A percentile compares a stretch with the other conserved stretches of the same genome.
These are phyloP conservation scores for Pestalotiopsis fici DNA, from an alignment of 2,329 filamentous ascomycete species.

Conservation along the genomic window DNA sequence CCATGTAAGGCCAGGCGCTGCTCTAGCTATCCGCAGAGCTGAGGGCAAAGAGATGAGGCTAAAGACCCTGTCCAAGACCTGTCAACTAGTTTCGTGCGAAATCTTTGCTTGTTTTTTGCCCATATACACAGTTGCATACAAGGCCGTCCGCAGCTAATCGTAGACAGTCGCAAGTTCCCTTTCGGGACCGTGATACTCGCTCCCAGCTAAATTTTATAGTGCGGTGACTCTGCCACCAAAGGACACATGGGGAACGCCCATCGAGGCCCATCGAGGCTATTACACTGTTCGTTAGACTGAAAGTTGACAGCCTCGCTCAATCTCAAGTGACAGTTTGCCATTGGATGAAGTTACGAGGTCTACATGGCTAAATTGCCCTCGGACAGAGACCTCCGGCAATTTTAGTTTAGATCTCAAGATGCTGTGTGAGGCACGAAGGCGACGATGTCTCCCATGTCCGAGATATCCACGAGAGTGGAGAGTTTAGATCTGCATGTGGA, in stretches of 20 bases:
- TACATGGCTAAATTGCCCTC: not conserved
- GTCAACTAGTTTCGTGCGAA: slow-evolving; percentile 1
- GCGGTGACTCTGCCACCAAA: not conserved
- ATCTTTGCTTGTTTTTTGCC: not conserved
- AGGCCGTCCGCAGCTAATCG: not conserved
- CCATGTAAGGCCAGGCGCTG: not conserved
- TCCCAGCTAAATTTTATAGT: not conserved
- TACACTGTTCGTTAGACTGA: not conserved
- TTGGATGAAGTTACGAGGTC: not conserved
- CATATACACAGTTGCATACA: not conserved
- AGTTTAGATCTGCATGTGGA: not conserved
- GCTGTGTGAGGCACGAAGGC: not conserved
- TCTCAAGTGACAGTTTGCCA: not conserved
- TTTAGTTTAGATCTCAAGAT: not conserved
- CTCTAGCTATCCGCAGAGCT: not conserved
- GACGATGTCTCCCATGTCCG: not conserved
- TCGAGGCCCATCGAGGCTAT: not conserved
- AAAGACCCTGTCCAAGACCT: not conserved
- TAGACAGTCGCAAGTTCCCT: too few relatives aligned
- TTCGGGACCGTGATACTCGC: too few relatives aligned
- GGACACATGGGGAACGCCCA: not conserved
- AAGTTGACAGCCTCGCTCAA: not conserved
- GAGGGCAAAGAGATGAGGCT: not conserved
- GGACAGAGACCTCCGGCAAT: not conserved
- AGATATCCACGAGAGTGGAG: not conserved